phyloP scores from a whole-genome alignment of 2,329 filamentous ascomycete genomes.

The Verticillium nonalfalfae region DNA sequence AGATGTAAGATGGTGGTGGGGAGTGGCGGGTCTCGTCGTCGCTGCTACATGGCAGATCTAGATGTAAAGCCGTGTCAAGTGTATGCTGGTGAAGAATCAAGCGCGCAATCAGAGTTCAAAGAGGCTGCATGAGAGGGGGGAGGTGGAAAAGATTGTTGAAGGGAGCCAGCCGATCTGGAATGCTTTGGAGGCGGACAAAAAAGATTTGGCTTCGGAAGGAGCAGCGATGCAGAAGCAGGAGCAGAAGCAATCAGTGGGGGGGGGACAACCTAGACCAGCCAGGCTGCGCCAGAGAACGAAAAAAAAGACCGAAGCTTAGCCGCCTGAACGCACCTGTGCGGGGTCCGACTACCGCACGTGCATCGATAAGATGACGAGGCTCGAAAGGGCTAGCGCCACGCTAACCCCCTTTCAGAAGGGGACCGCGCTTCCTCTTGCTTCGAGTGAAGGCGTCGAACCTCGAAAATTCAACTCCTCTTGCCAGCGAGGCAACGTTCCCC shows the following conservation, averaged over 20 bases:
- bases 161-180: not conserved
- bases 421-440: constrained; percentile 25
- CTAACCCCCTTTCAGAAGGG: constrained; percentile 28
- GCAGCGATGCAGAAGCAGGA: not conserved
- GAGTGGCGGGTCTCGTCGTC: not conserved
- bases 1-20: constrained; percentile 2
- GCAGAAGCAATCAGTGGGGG: not conserved
- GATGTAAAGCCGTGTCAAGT: not conserved
- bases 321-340: constrained; percentile 11
- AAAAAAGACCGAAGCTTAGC: constrained; percentile 22
- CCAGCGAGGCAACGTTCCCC: not conserved
- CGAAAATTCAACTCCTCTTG: constrained; percentile 22
- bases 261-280: not conserved
- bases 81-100: not conserved
- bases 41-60: not conserved
- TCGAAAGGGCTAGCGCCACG: constrained; percentile 22
- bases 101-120: not conserved
- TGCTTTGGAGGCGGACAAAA: not conserved
- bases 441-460: constrained; percentile 23
- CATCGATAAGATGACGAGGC: constrained; percentile 22
- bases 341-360: not conserved
- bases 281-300: not conserved
- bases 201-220: constrained; percentile 1
- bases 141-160: not conserved
- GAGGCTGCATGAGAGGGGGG: not conserved